Conservation (phyloP, 768 basidiomycete species). For the Suillus bovinus region DNA sequence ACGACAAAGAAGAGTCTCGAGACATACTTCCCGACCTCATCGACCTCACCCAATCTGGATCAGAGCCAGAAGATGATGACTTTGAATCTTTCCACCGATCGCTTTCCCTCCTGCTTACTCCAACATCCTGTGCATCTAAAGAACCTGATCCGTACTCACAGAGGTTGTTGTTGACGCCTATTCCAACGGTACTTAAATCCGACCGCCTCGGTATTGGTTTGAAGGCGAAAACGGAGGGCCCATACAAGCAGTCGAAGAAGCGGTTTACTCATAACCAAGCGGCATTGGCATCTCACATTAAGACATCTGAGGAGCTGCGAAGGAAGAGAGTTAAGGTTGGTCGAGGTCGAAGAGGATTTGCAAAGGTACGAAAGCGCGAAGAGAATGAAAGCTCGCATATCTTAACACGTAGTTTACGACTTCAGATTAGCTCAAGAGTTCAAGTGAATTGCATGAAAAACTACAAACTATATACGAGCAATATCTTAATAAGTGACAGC, state of each 20-base stretch:
- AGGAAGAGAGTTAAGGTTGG: slow-evolving; percentile 54
- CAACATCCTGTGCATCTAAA: slow-evolving; percentile 8
- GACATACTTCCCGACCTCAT: slow-evolving; percentile 41
- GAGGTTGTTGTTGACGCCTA: slow-evolving; percentile 71
- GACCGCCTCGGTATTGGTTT: slow-evolving; percentile 82
- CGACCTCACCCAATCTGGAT: slow-evolving; percentile 60
- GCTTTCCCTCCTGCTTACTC: slow-evolving; percentile 5
- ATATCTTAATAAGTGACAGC: slow-evolving; percentile 20
- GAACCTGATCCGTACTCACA: slow-evolving; percentile 34
- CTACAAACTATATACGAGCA: slow-evolving; percentile 10
- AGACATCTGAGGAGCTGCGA: slow-evolving; percentile 54
- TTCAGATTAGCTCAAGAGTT: background rate
- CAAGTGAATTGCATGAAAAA: slow-evolving; percentile 11
- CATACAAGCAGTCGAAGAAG: slow-evolving; percentile 63
- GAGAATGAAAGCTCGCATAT: slow-evolving; percentile 57
- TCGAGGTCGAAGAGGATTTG: slow-evolving; percentile 60
- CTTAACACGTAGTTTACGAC: slow-evolving; percentile 45
- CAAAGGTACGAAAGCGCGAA: slow-evolving; percentile 51
- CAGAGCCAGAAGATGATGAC: slow-evolving; percentile 28
- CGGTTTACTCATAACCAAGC: slow-evolving; percentile 70
- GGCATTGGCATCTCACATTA: slow-evolving; percentile 63
- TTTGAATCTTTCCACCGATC: slow-evolving; percentile 14
- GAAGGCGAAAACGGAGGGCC: slow-evolving; percentile 72
- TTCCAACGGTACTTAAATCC: slow-evolving; percentile 75
- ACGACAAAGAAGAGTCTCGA: background rate